A percentile compares a stretch with the other conserved stretches of the same genome.
phyloP scores from a whole-genome alignment of 495 filamentous ascomycete genomes.

The Tetracladium setigerum region DNA sequence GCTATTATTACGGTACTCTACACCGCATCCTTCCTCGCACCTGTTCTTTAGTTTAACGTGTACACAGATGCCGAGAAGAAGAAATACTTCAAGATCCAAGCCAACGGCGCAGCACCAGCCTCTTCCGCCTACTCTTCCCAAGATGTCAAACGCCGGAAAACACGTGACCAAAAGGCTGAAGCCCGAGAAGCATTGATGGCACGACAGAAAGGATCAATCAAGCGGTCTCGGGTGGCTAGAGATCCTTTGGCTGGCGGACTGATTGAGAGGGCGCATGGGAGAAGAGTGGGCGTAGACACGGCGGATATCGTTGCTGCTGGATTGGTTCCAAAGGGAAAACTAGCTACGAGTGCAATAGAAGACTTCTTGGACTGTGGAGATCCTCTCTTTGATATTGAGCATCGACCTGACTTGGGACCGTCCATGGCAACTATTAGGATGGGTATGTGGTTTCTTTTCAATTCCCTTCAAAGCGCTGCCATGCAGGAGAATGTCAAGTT shows the following conservation, averaged over 20 bases:
- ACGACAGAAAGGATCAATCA: constrained; percentile 9
- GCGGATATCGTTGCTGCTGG: constrained; percentile 8
- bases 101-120: constrained; percentile 1
- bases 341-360: neutral
- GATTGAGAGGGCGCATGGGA: constrained; percentile 9
- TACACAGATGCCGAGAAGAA: constrained; percentile 16
- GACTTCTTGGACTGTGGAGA: neutral
- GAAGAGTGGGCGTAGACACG: neutral
- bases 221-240: constrained; percentile 1
- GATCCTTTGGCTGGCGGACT: constrained; percentile 12
- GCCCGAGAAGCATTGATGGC: neutral
- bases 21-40: neutral
- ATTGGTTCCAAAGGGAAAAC: constrained; percentile 1
- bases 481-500: no score
- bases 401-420: constrained; percentile 4
- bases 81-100: constrained; percentile 22
- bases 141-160: constrained; percentile 17
- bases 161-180: constrained; percentile 9
- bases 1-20: constrained; percentile 19
- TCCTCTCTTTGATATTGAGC: constrained; percentile 9
- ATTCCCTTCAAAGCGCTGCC: neutral
- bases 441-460: neutral
- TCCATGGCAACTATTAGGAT: constrained; percentile 2
- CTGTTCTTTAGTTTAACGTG: neutral
- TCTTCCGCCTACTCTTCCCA: constrained; percentile 15